phyloP scores from a whole-genome alignment of 768 basidiomycete species.

The Termitomyces sp. region DNA sequence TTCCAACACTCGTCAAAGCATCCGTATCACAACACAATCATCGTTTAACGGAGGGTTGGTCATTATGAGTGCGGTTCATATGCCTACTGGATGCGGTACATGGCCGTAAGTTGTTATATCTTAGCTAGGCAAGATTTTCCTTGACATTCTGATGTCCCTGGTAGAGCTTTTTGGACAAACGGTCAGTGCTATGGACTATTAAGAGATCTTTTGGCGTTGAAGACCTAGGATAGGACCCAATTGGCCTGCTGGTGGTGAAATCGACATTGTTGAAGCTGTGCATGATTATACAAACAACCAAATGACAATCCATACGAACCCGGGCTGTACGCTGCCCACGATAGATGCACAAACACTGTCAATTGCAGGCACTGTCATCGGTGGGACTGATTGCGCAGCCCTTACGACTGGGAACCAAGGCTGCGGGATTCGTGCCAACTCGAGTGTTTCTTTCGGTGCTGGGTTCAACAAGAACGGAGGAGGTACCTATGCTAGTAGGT shows the following conservation, averaged over 20 bases:
- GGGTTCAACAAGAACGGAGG: conserved; percentile 82
- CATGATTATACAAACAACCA: conserved; percentile 78
- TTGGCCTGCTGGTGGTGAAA: conserved; percentile 69
- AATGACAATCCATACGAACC: conserved; percentile 73
- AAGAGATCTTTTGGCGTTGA: conserved; percentile 19
- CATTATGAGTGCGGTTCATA: conserved; percentile 80
- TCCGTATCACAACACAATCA: conserved; percentile 67
- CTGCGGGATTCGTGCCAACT: conserved; percentile 68
- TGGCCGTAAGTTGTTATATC: conserved; percentile 54
- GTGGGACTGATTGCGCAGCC: conserved; percentile 68
- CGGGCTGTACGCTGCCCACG: conserved; percentile 62
- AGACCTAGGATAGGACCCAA: conserved; percentile 48
- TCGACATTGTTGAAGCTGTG: conserved; percentile 83
- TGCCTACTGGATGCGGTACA: conserved; percentile 86
- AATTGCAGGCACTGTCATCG: conserved; percentile 62
- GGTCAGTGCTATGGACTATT: conserved; percentile 19
- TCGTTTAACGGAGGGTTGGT: conserved; percentile 64
- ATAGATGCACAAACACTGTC: conserved; percentile 38
- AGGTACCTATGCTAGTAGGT: conserved; percentile 87
- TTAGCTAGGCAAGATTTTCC: not conserved
- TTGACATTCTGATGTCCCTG: not conserved
- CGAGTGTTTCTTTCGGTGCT: conserved; percentile 69
- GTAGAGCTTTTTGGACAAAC: conserved; percentile 45
- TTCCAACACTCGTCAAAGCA: conserved; percentile 60
- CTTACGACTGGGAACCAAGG: conserved; percentile 69